Evolutionary conservation across 2,329 filamentous ascomycete species (phyloP).

Genomic region (Ophiocordyceps unilateralis): DNA sequence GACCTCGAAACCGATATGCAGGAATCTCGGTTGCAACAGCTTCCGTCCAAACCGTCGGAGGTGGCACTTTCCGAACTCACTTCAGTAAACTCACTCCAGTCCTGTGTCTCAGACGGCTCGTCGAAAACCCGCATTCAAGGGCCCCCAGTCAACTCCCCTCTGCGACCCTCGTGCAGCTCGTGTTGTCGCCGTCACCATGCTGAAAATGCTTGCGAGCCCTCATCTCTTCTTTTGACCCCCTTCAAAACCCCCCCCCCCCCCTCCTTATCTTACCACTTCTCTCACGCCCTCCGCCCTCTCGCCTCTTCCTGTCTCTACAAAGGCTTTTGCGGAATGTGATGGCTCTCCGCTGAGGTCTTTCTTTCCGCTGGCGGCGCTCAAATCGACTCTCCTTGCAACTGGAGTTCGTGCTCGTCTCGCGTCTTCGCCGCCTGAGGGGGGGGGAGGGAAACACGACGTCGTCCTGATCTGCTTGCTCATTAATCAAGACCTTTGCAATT

Average conservation of each 20-base stretch:
- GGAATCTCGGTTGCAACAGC: not conserved
- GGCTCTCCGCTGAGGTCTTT: not conserved
- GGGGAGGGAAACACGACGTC: not conserved
- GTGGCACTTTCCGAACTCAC: slow-evolving; percentile 12
- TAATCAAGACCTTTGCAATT: not conserved
- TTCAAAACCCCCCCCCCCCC: not conserved
- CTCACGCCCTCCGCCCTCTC: not conserved
- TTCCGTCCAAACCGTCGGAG: slow-evolving; percentile 10
- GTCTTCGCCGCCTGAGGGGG: not conserved
- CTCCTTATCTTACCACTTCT: not conserved
- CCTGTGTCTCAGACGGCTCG: slow-evolving; percentile 11
- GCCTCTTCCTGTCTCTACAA: not conserved
- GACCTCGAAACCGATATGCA: not conserved
- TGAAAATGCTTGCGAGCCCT: not conserved
- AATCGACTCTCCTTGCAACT: not conserved
- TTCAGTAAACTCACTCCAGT: too few species aligned
- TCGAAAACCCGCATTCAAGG: slow-evolving; percentile 2
- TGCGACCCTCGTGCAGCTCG: not conserved
- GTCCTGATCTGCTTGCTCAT: not conserved
- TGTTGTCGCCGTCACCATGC: too few species aligned
- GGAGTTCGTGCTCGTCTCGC: not conserved
- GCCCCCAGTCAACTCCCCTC: too few species aligned
- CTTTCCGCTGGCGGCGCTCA: not conserved
- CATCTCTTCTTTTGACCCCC: not conserved
- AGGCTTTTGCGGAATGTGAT: not conserved